Percentiles rank a stretch among this genome's conserved stretches.
phyloP scores from a whole-genome alignment of 257 asterid species.

The Craterostigma plantagineum region DNA sequence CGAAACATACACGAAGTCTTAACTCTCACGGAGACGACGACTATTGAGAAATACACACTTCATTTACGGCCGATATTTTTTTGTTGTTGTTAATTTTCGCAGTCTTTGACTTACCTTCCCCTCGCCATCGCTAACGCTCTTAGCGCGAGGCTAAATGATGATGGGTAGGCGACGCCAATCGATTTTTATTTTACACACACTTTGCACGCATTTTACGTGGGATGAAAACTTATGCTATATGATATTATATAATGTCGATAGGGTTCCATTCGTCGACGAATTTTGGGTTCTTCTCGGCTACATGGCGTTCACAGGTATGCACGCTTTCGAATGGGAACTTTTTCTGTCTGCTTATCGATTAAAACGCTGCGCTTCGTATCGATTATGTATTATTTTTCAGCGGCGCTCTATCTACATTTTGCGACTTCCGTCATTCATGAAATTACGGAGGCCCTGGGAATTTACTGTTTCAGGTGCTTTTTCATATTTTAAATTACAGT shows the following conservation, averaged over 20 bases:
- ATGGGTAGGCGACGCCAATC: conserved; percentile 54
- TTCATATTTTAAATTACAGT: not conserved
- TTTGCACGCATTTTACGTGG: too few relatives aligned
- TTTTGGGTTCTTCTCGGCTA: conserved; percentile 72
- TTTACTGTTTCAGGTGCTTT: conserved; percentile 68
- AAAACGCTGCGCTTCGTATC: too few relatives aligned
- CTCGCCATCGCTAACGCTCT: conserved; percentile 86
- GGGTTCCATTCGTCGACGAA: conserved; percentile 77
- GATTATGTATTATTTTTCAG: conserved; percentile 16
- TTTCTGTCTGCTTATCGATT: not conserved
- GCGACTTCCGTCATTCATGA: conserved; percentile 81
- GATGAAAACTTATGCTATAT: not conserved
- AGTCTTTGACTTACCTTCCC: conserved; percentile 82
- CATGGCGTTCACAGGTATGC: conserved; percentile 38
- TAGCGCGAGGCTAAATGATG: conserved; percentile 72
- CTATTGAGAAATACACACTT: too few relatives aligned
- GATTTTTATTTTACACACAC: not conserved
- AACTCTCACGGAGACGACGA: too few relatives aligned
- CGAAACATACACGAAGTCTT: too few relatives aligned
- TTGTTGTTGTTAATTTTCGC: too few relatives aligned
- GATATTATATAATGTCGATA: conserved; percentile 16
- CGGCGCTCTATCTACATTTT: conserved; percentile 70
- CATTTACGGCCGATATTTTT: too few relatives aligned
- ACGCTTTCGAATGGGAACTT: conserved; percentile 2
- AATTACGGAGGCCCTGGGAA: conserved; percentile 84